Percentiles rank a stretch among this genome's conserved stretches.
These are phyloP conservation scores for Sporobolomyces pararoseus DNA, from an alignment of 768 basidiomycete species.

Conservation along the genomic window DNA sequence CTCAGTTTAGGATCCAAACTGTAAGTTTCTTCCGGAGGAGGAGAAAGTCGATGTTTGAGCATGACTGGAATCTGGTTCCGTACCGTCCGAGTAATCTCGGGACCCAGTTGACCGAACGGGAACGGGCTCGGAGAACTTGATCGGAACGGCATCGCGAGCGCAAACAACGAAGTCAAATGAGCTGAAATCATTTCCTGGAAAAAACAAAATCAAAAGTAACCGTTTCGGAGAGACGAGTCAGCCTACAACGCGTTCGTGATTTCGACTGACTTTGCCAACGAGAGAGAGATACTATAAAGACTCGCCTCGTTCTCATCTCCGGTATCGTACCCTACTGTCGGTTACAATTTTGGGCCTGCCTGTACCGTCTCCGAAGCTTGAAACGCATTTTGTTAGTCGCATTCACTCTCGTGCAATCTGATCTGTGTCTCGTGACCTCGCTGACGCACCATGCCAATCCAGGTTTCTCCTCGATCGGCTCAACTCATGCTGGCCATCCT, in stretches of 20 bases:
- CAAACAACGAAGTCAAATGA: slow-evolving; percentile 73
- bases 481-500: too few species aligned
- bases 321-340: slow-evolving; percentile 51
- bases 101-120: slow-evolving; percentile 60
- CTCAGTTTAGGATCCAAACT: slow-evolving; percentile 69
- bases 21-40: slow-evolving; percentile 91
- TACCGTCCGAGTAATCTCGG: slow-evolving; percentile 67
- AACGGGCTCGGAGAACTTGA: slow-evolving; percentile 64
- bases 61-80: slow-evolving; percentile 80
- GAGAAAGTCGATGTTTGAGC: slow-evolving; percentile 80
- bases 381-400: too few species aligned
- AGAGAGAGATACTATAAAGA: not conserved
- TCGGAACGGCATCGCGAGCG: slow-evolving; percentile 83
- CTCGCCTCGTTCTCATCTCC: slow-evolving; percentile 77
- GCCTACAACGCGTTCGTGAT: too few species aligned
- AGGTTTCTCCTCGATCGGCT: too few species aligned
- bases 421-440: too few species aligned
- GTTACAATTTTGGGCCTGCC: too few species aligned
- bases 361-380: too few species aligned
- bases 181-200: slow-evolving; percentile 80
- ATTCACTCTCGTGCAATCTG: too few species aligned
- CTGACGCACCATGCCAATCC: too few species aligned
- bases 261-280: too few species aligned
- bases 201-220: too few species aligned
- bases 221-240: not conserved